Percentiles rank a stretch among this genome's conserved stretches.
phyloP scores from a whole-genome alignment of 2,329 filamentous ascomycete species.

The Fusarium marasasianum region DNA sequence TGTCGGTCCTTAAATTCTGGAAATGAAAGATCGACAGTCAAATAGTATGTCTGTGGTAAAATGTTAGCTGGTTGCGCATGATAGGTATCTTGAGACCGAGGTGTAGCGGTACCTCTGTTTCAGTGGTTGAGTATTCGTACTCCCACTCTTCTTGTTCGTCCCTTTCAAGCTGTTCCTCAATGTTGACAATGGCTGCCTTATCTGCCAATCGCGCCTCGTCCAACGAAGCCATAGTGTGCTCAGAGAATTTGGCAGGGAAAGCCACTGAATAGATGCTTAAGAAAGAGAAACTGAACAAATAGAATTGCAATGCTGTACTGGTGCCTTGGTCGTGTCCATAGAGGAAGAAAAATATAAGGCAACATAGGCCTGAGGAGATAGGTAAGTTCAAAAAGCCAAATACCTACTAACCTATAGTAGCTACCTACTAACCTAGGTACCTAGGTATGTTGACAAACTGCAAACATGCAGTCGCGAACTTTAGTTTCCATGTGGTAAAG shows the following conservation, averaged over 20 bases:
- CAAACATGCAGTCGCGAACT: slow-evolving; percentile 1
- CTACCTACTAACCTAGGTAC: too few species aligned
- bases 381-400: neutral
- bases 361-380: neutral
- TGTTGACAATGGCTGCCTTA: slow-evolving; percentile 40
- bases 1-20: slow-evolving; percentile 63
- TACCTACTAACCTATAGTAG: neutral
- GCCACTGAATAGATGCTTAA: neutral
- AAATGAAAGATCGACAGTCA: slow-evolving; percentile 71
- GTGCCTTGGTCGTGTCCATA: neutral
- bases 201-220: slow-evolving; percentile 34
- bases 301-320: neutral
- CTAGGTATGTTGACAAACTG: slow-evolving; percentile 6
- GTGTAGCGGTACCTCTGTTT: slow-evolving; percentile 62
- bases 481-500: neutral
- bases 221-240: slow-evolving; percentile 19
- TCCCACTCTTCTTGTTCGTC: slow-evolving; percentile 71
- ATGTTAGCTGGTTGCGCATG: slow-evolving; percentile 10
- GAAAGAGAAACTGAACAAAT: neutral
- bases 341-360: neutral
- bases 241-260: neutral
- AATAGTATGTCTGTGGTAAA: slow-evolving; percentile 63
- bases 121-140: slow-evolving; percentile 72
- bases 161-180: slow-evolving; percentile 43
- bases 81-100: neutral